Conservation (phyloP, 768 basidiomycete species). For the Thelephora aurantiotincta region DNA sequence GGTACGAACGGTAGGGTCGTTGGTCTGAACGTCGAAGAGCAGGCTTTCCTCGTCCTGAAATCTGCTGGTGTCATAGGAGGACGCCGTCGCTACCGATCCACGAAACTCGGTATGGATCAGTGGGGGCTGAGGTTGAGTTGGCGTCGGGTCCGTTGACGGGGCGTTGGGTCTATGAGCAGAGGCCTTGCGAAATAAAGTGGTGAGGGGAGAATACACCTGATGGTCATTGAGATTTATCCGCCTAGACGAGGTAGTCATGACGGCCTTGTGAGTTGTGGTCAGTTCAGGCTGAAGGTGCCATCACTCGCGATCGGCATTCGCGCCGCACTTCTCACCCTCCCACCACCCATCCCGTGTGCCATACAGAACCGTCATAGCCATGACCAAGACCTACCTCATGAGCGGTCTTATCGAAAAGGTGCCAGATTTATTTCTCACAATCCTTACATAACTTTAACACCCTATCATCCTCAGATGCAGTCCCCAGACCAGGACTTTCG, state of each 20-base stretch:
- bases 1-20: slow-evolving; percentile 18
- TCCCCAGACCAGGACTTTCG: slow-evolving; percentile 86
- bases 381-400: slow-evolving; percentile 82
- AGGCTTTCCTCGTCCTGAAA: slow-evolving; percentile 5
- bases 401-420: slow-evolving; percentile 78
- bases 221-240: not conserved
- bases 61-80: slow-evolving; percentile 11
- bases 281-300: not conserved
- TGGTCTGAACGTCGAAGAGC: not conserved
- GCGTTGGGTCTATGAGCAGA: slow-evolving; percentile 26
- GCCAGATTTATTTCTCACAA: slow-evolving; percentile 1
- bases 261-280: not conserved
- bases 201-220: slow-evolving; percentile 38
- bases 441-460: slow-evolving; percentile 1
- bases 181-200: slow-evolving; percentile 38
- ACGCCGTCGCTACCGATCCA: slow-evolving; percentile 23
- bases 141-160: slow-evolving; percentile 1
- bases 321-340: not conserved
- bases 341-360: not conserved
- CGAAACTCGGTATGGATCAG: slow-evolving; percentile 35
- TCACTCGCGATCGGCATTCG: not conserved
- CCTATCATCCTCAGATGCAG: slow-evolving; percentile 47
- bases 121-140: slow-evolving; percentile 25
- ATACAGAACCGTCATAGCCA: slow-evolving; percentile 20
- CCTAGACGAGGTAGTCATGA: not conserved